These are phyloP conservation scores for Podaxis sp. DNA, from an alignment of 768 basidiomycete genomes.

Conservation along the genomic window DNA sequence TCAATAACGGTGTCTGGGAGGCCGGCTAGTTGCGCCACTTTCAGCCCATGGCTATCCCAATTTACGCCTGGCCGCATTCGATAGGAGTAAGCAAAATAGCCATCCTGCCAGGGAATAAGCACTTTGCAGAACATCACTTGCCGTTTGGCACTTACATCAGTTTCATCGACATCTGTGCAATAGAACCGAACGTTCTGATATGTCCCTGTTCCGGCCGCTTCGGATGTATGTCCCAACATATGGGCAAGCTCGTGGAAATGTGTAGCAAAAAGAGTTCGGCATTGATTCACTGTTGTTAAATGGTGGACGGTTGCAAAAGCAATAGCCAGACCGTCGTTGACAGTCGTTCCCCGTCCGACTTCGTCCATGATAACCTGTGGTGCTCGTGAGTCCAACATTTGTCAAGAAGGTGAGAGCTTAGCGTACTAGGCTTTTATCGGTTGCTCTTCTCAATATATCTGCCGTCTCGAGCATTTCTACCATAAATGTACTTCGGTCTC, in stretches of 20 bases:
- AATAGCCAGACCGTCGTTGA: constrained; percentile 89
- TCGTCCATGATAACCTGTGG: constrained; percentile 97
- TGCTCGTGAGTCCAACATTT: background rate
- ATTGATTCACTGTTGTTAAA: constrained; percentile 65
- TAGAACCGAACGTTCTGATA: constrained; percentile 77
- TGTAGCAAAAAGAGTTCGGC: constrained; percentile 94
- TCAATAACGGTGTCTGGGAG: constrained; percentile 65
- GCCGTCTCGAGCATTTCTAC: constrained; percentile 97
- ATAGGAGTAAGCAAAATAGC: constrained; percentile 83
- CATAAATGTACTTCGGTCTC: constrained; percentile 96
- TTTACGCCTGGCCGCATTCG: constrained; percentile 81
- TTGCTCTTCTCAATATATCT: constrained; percentile 84
- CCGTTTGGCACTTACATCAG: constrained; percentile 48
- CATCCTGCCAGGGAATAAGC: constrained; percentile 46
- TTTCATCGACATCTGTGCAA: constrained; percentile 86
- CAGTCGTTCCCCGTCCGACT: constrained; percentile 95
- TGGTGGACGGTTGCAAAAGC: constrained; percentile 91
- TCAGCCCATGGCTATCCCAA: constrained; percentile 86
- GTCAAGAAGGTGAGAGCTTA: constrained; percentile 9
- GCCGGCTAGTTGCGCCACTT: constrained; percentile 86
- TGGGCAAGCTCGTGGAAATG: constrained; percentile 95
- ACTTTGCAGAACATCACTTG: background rate
- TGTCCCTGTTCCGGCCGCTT: constrained; percentile 40
- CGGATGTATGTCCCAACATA: constrained; percentile 66
- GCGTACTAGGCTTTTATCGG: constrained; percentile 77